These are phyloP conservation scores for Coemansia javaensis DNA, from an alignment of 192 early-diverging fungal genomes.

Conservation along the genomic window DNA sequence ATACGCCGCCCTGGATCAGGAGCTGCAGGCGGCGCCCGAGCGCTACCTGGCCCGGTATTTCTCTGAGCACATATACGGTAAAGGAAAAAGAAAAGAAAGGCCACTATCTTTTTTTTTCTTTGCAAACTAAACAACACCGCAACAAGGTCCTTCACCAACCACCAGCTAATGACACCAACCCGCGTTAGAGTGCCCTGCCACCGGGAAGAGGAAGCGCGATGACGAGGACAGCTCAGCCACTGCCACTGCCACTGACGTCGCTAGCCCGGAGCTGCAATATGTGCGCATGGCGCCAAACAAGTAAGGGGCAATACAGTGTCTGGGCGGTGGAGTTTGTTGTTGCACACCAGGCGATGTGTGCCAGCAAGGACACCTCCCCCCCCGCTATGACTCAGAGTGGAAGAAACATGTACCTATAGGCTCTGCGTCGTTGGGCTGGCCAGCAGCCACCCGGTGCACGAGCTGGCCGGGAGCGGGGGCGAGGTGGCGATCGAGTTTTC, in stretches of 20 bases:
- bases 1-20: slow-evolving; percentile 21
- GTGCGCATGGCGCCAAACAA: slow-evolving; percentile 37
- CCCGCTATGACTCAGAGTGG: too few relatives aligned
- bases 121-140: too few relatives aligned
- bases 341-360: too few relatives aligned
- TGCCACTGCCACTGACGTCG: neutral
- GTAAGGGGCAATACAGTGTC: slow-evolving; percentile 4
- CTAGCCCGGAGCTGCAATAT: slow-evolving; percentile 30
- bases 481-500: slow-evolving; percentile 20
- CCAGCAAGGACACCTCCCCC: too few relatives aligned
- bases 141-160: too few relatives aligned
- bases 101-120: too few relatives aligned
- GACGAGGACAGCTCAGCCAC: neutral
- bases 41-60: slow-evolving; percentile 32
- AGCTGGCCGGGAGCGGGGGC: slow-evolving; percentile 1
- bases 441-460: slow-evolving; percentile 23
- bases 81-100: neutral
- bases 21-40: slow-evolving; percentile 8
- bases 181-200: slow-evolving; percentile 11
- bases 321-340: neutral
- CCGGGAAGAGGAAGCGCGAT: slow-evolving; percentile 28
- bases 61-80: slow-evolving; percentile 17
- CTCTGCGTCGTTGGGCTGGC: slow-evolving; percentile 33
- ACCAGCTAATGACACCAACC: too few relatives aligned
- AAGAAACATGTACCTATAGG: too few relatives aligned